A percentile compares a stretch with the other conserved stretches of the same genome.
These are phyloP conservation scores for Typha latifolia DNA, from an alignment of 176 grass and related monocot species.

Conservation along the genomic window DNA sequence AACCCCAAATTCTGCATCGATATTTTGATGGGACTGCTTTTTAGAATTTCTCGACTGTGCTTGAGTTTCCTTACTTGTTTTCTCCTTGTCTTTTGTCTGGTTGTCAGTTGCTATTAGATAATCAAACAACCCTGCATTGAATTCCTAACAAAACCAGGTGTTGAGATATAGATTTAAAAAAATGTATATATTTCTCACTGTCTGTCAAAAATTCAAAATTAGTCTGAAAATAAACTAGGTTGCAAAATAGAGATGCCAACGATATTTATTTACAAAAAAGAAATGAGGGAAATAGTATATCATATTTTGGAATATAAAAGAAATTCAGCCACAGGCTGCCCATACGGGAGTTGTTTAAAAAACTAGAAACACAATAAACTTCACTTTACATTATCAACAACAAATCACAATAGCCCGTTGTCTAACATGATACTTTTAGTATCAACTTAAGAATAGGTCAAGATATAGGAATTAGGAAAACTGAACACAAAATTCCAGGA, in stretches of 20 bases:
- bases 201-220: not conserved
- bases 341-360: too few relatives aligned
- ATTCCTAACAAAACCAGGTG: constrained; percentile 48
- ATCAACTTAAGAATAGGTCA: too few relatives aligned
- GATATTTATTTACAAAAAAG: not conserved
- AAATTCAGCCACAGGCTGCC: not conserved
- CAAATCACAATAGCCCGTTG: too few relatives aligned
- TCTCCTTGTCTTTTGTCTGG: constrained; percentile 54
- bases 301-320: not conserved
- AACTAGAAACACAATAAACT: too few relatives aligned
- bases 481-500: too few relatives aligned
- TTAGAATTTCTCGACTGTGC: constrained; percentile 37
- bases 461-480: too few relatives aligned
- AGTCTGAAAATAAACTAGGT: constrained; percentile 4
- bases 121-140: constrained; percentile 93
- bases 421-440: too few relatives aligned
- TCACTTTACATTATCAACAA: too few relatives aligned
- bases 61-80: constrained; percentile 40
- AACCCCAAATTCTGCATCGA: constrained; percentile 86
- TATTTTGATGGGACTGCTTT: constrained; percentile 50
- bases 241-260: not conserved
- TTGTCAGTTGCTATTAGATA: constrained; percentile 81
- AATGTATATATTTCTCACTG: not conserved
- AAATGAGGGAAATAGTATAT: not conserved
- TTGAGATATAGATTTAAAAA: constrained; percentile 1